These are phyloP conservation scores for Malbranchea cinnamomea DNA, from an alignment of 2,329 filamentous ascomycete species.

Conservation along the genomic window DNA sequence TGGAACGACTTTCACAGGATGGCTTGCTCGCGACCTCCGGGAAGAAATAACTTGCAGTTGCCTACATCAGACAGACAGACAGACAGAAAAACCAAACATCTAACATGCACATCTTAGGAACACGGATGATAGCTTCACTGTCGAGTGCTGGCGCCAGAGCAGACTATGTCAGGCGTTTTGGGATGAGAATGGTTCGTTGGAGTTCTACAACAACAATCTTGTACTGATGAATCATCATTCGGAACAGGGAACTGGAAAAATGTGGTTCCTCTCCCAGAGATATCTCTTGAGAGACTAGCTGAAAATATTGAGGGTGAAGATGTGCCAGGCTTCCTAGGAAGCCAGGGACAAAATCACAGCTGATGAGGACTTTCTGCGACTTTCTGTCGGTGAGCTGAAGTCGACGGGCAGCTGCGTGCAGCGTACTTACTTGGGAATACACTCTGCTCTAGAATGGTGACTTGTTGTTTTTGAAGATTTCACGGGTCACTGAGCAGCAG, in stretches of 20 bases:
- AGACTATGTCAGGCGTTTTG: no score
- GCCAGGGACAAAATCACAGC: slow-evolving; percentile 10
- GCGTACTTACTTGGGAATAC: slow-evolving; percentile 3
- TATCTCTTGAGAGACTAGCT: slow-evolving; percentile 1
- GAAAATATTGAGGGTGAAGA: slow-evolving; percentile 13
- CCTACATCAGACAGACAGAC: neutral
- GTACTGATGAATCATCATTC: neutral
- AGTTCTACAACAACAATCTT: no score
- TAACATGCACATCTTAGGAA: slow-evolving; percentile 10
- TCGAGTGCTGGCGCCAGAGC: no score
- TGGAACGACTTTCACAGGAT: slow-evolving; percentile 13
- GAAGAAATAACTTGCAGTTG: slow-evolving; percentile 5
- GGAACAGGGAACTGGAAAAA: slow-evolving; percentile 4
- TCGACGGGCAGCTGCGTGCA: slow-evolving; percentile 3
- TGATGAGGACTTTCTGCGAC: slow-evolving; percentile 2
- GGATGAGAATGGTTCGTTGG: no score
- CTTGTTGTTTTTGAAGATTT: slow-evolving; percentile 4
- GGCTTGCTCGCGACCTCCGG: slow-evolving; percentile 12
- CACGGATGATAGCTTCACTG: slow-evolving; percentile 2
- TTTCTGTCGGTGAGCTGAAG: slow-evolving; percentile 3
- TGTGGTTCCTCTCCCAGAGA: slow-evolving; percentile 6
- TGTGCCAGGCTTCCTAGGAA: slow-evolving; percentile 17
- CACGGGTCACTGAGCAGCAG: slow-evolving; percentile 3
- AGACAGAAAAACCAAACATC: slow-evolving; percentile 5
- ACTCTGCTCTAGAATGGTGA: slow-evolving; percentile 3